phyloP scores from a whole-genome alignment of 495 filamentous ascomycete genomes.

The Penicillium lagena region DNA sequence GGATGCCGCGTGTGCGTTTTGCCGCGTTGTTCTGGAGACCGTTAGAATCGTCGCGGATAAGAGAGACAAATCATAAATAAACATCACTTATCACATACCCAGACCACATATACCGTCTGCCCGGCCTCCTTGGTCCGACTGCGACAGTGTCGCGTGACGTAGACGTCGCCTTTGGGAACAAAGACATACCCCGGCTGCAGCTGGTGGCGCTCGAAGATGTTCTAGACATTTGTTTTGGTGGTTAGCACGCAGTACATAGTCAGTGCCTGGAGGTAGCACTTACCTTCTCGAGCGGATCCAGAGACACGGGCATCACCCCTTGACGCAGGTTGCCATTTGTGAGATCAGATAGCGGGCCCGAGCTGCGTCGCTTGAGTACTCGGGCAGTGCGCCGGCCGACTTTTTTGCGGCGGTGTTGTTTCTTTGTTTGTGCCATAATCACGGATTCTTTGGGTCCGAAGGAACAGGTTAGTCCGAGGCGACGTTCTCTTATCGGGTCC shows the following conservation, averaged over 20 bases:
- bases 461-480: neutral
- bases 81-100: slow-evolving; percentile 17
- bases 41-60: neutral
- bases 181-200: slow-evolving; percentile 36
- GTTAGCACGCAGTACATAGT: neutral
- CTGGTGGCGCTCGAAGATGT: slow-evolving; percentile 17
- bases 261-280: neutral
- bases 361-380: neutral
- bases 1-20: slow-evolving; percentile 34
- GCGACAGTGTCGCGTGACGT: slow-evolving; percentile 45
- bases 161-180: slow-evolving; percentile 44
- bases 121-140: slow-evolving; percentile 35
- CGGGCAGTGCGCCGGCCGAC: neutral
- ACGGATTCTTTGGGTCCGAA: too few relatives aligned
- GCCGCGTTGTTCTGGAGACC: slow-evolving; percentile 20
- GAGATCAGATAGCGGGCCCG: neutral
- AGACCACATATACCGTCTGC: slow-evolving; percentile 36
- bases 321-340: slow-evolving; percentile 1
- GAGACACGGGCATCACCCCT: slow-evolving; percentile 5
- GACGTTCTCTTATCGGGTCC: neutral
- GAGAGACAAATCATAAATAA: neutral
- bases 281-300: slow-evolving; percentile 18
- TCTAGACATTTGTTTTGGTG: slow-evolving; percentile 9
- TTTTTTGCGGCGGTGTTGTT: slow-evolving; percentile 3
- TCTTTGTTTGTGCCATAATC: neutral